These are phyloP conservation scores for Peronospora tabacina DNA, from an alignment of 352 stramenopile species.

Conservation along the genomic window DNA sequence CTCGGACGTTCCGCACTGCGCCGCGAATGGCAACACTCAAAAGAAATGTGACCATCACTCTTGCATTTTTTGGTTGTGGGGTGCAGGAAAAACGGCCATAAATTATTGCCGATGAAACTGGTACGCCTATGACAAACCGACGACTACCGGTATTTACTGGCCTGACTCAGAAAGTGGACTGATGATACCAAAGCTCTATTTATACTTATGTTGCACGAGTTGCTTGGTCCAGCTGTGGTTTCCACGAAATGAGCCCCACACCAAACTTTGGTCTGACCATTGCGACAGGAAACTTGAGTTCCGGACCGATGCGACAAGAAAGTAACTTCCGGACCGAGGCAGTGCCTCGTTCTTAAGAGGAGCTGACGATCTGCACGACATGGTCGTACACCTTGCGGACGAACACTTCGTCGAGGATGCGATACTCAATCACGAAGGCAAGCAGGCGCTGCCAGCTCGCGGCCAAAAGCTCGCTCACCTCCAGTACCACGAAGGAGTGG, in stretches of 20 bases:
- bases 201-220: constrained; percentile 12
- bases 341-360: constrained; percentile 10
- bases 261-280: neutral
- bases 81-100: constrained; percentile 4
- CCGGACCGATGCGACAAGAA: neutral
- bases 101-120: constrained; percentile 1
- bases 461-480: constrained; percentile 46
- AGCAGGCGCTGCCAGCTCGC: constrained; percentile 56
- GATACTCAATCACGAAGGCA: constrained; percentile 54
- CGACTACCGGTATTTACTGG: neutral
- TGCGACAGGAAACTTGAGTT: constrained; percentile 3
- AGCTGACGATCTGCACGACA: constrained; percentile 37
- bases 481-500: constrained; percentile 45
- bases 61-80: constrained; percentile 4
- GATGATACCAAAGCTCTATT: constrained; percentile 21
- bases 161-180: neutral
- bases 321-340: too few relatives aligned
- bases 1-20: constrained; percentile 11
- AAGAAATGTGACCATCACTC: constrained; percentile 22
- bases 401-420: constrained; percentile 49
- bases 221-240: constrained; percentile 2
- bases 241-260: constrained; percentile 1
- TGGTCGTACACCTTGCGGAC: constrained; percentile 50
- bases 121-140: neutral
- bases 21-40: constrained; percentile 5